Percentiles rank a stretch among this genome's conserved stretches.
These are phyloP conservation scores for Fusarium metavorans DNA, from an alignment of 2,329 filamentous ascomycete genomes.

Conservation along the genomic window DNA sequence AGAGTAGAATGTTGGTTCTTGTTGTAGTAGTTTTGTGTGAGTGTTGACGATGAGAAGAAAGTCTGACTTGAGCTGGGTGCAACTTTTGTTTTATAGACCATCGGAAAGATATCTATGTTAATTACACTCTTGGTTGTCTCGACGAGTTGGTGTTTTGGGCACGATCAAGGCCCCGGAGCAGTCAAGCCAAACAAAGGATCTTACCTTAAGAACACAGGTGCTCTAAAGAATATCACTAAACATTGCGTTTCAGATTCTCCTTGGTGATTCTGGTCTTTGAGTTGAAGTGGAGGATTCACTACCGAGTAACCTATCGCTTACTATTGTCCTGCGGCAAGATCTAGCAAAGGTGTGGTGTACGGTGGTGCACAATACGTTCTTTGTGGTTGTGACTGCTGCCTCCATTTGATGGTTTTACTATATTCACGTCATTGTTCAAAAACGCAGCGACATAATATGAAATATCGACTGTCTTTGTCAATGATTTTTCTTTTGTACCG, in stretches of 20 bases:
- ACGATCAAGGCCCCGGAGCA: not conserved
- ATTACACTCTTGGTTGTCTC: not conserved
- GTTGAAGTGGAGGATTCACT: fast-evolving
- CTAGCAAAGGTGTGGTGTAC: not conserved
- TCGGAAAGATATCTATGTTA: not conserved
- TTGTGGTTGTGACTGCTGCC: not conserved
- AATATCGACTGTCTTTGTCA: not conserved
- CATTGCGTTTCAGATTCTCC: not conserved
- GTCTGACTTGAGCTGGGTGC: not conserved
- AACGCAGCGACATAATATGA: too few relatives aligned
- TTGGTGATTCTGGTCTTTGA: not conserved
- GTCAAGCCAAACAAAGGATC: not conserved
- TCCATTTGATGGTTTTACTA: not conserved
- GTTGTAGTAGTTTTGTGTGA: not conserved
- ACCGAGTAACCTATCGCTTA: not conserved
- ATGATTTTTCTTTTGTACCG: not conserved
- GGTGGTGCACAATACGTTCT: not conserved
- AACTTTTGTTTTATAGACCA: not conserved
- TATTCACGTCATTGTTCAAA: not conserved
- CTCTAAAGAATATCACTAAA: not conserved
- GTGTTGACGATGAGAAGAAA: not conserved
- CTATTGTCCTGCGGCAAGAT: not conserved
- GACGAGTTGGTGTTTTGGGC: not conserved
- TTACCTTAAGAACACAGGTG: not conserved
- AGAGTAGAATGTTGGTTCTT: not conserved